phyloP scores from a whole-genome alignment of 2,329 filamentous ascomycete species.

The Aurifilum marmelostoma region DNA sequence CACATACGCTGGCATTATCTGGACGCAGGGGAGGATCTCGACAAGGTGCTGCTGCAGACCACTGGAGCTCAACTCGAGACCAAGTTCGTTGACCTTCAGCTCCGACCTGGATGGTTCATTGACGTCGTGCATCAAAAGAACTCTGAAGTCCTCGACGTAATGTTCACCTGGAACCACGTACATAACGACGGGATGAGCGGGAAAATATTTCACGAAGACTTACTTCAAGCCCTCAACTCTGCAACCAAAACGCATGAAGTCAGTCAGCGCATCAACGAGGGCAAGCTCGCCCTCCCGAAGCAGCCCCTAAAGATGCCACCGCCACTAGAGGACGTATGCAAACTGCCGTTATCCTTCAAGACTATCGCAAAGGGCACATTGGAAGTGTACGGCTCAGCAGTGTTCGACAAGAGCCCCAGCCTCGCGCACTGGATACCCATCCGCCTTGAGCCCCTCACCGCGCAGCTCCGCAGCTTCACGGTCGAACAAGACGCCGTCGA shows the following conservation, averaged over 20 bases:
- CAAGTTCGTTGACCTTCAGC: constrained; percentile 11
- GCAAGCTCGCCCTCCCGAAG: constrained; percentile 12
- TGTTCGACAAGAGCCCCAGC: constrained; percentile 23
- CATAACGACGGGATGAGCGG: constrained; percentile 37
- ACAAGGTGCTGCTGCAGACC: neutral
- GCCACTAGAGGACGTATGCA: constrained; percentile 33
- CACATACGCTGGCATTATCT: constrained; percentile 24
- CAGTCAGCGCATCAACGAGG: constrained; percentile 22
- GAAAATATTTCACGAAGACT: constrained; percentile 38
- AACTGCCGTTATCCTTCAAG: constrained; percentile 30
- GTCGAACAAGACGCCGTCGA: constrained; percentile 28
- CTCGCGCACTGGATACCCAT: constrained; percentile 33
- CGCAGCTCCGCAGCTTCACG: constrained; percentile 31
- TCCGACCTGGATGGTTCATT: constrained; percentile 20
- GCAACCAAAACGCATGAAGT: neutral
- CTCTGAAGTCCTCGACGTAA: constrained; percentile 31
- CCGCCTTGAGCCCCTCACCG: constrained; percentile 29
- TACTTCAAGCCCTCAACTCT: constrained; percentile 36
- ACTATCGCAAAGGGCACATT: constrained; percentile 31
- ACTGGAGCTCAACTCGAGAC: constrained; percentile 20
- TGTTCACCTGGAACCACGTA: constrained; percentile 37
- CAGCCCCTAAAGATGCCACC: constrained; percentile 31
- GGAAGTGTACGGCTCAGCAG: constrained; percentile 30
- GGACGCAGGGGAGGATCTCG: neutral
- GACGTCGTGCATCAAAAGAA: constrained; percentile 6